Conservation (phyloP, 2,329 filamentous ascomycete species). For the Aspergillus sclerotialis region DNA sequence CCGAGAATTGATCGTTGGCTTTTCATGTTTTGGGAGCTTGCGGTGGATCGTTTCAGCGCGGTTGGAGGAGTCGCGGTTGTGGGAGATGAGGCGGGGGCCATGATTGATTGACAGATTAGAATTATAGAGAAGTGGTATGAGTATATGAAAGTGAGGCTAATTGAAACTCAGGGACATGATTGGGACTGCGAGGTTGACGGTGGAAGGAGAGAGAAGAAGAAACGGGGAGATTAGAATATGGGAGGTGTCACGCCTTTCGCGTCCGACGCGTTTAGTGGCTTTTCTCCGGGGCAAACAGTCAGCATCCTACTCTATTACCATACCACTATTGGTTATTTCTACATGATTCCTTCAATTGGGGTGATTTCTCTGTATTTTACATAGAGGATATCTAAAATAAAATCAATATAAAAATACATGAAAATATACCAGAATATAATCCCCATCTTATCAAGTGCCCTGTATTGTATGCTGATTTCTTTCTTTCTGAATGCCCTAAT, state of each 20-base stretch:
- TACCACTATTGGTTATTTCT: too few species aligned
- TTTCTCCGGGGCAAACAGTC: background rate
- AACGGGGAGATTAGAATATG: constrained; percentile 10
- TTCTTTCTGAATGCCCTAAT: constrained; percentile 8
- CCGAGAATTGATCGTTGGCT: constrained; percentile 68
- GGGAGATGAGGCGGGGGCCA: constrained; percentile 30
- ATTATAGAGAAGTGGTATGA: background rate
- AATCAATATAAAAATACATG: constrained; percentile 3
- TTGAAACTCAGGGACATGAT: background rate
- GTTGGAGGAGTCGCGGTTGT: constrained; percentile 30
- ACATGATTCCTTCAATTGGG: too few species aligned
- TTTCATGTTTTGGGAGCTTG: constrained; percentile 43
- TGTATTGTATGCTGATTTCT: constrained; percentile 1
- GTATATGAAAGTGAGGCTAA: background rate
- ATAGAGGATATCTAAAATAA: background rate
- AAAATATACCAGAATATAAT: background rate
- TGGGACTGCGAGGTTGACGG: constrained; percentile 1
- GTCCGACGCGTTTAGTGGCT: constrained; percentile 35
- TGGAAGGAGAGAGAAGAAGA: constrained; percentile 6
- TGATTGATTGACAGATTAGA: constrained; percentile 16
- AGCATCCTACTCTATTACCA: too few species aligned
- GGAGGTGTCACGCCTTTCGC: constrained; percentile 21
- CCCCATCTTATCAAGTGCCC: too few species aligned
- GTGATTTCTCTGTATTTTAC: too few species aligned
- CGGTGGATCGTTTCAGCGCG: constrained; percentile 33